A percentile compares a stretch with the other conserved stretches of the same genome.
These are phyloP conservation scores for Ceriops zippeliana DNA, from an alignment of 345 rosid species.

Conservation along the genomic window DNA sequence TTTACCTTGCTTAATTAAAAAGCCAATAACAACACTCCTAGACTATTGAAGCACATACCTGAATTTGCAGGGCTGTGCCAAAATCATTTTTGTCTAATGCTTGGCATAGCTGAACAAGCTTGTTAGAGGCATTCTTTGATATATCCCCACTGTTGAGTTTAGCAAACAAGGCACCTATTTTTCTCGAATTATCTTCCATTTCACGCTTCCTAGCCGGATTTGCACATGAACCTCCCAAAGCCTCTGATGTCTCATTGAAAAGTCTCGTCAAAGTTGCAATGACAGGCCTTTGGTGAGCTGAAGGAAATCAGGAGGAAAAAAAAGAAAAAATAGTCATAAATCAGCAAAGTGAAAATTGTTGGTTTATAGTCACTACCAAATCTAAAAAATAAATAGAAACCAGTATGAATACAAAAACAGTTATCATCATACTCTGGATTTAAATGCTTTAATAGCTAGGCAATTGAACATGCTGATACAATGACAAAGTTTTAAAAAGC, in stretches of 20 bases:
- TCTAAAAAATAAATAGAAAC: neutral
- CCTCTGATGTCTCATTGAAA: conserved; percentile 92
- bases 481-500: neutral
- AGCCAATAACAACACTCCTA: neutral
- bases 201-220: conserved; percentile 87
- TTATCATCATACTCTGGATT: neutral
- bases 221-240: conserved; percentile 90
- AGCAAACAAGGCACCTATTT: conserved; percentile 85
- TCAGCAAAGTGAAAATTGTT: neutral
- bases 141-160: conserved; percentile 91
- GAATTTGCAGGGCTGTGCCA: conserved; percentile 80
- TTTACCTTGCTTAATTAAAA: neutral
- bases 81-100: conserved; percentile 80
- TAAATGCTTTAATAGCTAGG: neutral
- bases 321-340: neutral
- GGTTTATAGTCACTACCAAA: no score
- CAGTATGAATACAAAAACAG: neutral
- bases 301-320: conserved; percentile 24
- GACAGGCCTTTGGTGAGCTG: conserved; percentile 78
- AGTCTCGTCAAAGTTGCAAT: conserved; percentile 77
- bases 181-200: conserved; percentile 93
- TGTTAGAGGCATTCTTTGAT: conserved; percentile 86
- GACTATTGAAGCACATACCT: conserved; percentile 41
- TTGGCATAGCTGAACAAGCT: conserved; percentile 84
- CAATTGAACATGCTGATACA: neutral